These are phyloP conservation scores for Blastocystis sp. DNA, from an alignment of 352 stramenopile genomes.

Conservation along the genomic window DNA sequence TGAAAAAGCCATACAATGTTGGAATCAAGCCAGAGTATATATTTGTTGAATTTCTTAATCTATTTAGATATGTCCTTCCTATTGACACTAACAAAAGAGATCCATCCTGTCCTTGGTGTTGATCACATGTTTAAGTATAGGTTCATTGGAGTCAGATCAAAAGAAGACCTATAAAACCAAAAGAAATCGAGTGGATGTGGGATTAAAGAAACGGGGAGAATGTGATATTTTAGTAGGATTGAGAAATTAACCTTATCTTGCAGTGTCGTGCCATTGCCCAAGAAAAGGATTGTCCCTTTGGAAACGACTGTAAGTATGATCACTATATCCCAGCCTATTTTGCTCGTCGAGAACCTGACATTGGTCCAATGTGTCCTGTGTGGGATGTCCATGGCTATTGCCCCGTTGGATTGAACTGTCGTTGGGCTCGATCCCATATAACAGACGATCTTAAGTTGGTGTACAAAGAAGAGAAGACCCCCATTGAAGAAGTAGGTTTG, in stretches of 20 bases:
- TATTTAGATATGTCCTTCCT: slow-evolving; percentile 61
- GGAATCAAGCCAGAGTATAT: slow-evolving; percentile 63
- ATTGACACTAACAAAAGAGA: neutral
- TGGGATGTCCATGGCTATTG: slow-evolving; percentile 59
- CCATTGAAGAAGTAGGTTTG: slow-evolving; percentile 4
- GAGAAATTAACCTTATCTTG: neutral
- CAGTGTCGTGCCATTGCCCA: slow-evolving; percentile 76
- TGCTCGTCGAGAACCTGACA: slow-evolving; percentile 75
- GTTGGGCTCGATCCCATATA: slow-evolving; percentile 19
- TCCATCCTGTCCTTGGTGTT: slow-evolving; percentile 4
- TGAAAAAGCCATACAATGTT: slow-evolving; percentile 54
- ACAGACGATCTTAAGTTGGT: slow-evolving; percentile 12
- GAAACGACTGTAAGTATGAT: slow-evolving; percentile 81
- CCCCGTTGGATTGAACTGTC: slow-evolving; percentile 39
- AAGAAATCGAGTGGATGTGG: slow-evolving; percentile 51
- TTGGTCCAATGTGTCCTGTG: slow-evolving; percentile 49
- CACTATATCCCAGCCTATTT: slow-evolving; percentile 81
- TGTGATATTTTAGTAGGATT: neutral
- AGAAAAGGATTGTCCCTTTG: slow-evolving; percentile 76
- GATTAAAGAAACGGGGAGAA: slow-evolving; percentile 18
- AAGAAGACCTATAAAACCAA: slow-evolving; percentile 51
- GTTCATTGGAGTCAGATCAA: neutral
- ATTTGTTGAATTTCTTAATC: neutral
- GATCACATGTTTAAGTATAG: neutral
- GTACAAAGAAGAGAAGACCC: slow-evolving; percentile 36